Evolutionary conservation across 2,329 filamentous ascomycete genomes (phyloP), one percentile per base, ranked within the genome.

Genomic region (Talaromyces funiculosus): DNA sequence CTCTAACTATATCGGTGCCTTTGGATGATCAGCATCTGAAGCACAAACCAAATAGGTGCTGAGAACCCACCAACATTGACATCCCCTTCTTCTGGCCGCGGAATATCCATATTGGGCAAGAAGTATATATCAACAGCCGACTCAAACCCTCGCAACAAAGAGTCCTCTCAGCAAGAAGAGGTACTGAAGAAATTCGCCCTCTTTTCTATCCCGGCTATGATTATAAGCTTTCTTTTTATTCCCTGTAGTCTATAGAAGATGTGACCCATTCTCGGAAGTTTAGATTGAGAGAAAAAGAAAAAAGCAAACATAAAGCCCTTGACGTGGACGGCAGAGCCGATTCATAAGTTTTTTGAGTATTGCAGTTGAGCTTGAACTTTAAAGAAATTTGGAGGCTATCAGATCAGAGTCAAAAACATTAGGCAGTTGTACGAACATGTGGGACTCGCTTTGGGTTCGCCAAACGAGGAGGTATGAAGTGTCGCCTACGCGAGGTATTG

Each of bases 91-190:
- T 56, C 59, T 33, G 64, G 64, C 31, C n/a, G 55, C 7, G 64
- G 64, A 29, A 66, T 60, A 47, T 64, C 62, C 64, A 66, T 66
- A 9, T 62, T 60, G 18, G 22, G n/a, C 10, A 2, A n/a, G 12
- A 18, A 1, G 14, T 49, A 24, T 35, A 7, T 35, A 35, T 22
- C 5, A 16, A n/a, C 9, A 8, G 20, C 16, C 12, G 8, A 43
- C 40, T 10, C 3, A 35, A 35, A 20, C 1, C 2, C 9, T 51
- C 22, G 10, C 9, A 51, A 20, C n/a, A 33, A 22, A 8, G 8
- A 29, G 8, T 33, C 29, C 24, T 47, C 24, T n/a, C 26, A 51
- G 33, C n/a, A 2, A 1, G n/a, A 42, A 29, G 49, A 35, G 6
- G 4, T 7, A 33, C 24, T 16, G 20, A 24, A 45, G 35, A 10